A percentile compares a stretch with the other conserved stretches of the same genome.
Conservation (phyloP, 805 yeast genomes). For the Candida jianshihensis region DNA sequence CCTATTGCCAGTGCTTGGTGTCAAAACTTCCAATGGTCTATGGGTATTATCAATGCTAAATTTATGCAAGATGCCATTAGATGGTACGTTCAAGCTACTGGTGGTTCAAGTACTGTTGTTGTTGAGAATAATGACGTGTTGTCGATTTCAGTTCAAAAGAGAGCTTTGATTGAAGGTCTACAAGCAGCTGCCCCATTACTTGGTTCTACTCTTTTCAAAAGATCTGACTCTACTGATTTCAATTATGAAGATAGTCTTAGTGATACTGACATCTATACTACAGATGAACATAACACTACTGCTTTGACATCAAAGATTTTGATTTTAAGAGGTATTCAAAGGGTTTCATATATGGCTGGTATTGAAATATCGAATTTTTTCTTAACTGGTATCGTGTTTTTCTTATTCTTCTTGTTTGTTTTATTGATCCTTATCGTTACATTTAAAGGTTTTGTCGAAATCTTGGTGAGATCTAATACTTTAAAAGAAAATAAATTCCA, state of each 20-base stretch:
- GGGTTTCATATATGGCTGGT: conserved; percentile 78
- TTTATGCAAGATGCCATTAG: conserved; percentile 80
- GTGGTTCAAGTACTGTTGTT: conserved; percentile 78
- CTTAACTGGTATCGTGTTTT: conserved; percentile 80
- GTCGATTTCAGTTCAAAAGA: conserved; percentile 82
- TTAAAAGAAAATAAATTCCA: conserved; percentile 58
- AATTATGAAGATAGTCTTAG: conserved; percentile 39
- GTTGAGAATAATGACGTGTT: conserved; percentile 54
- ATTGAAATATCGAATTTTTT: conserved; percentile 85
- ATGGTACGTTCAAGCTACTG: conserved; percentile 95
- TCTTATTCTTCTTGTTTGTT: conserved; percentile 67
- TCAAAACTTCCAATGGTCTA: conserved; percentile 93
- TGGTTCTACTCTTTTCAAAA: conserved; percentile 23
- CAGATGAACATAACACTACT: conserved; percentile 56
- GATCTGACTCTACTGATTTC: conserved; percentile 35
- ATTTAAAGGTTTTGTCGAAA: conserved; percentile 67
- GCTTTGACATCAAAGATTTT: conserved; percentile 60
- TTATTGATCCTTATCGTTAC: conserved; percentile 47
- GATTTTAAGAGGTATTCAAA: conserved; percentile 82
- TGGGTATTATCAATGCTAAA: conserved; percentile 74
- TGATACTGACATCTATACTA: conserved; percentile 51
- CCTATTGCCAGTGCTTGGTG: conserved; percentile 99
- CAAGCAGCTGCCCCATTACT: conserved; percentile 8
- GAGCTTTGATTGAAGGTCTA: conserved; percentile 16
- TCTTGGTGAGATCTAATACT: conserved; percentile 47